Conservation (phyloP, 2,329 filamentous ascomycete species). For the Xylaria sp. region DNA sequence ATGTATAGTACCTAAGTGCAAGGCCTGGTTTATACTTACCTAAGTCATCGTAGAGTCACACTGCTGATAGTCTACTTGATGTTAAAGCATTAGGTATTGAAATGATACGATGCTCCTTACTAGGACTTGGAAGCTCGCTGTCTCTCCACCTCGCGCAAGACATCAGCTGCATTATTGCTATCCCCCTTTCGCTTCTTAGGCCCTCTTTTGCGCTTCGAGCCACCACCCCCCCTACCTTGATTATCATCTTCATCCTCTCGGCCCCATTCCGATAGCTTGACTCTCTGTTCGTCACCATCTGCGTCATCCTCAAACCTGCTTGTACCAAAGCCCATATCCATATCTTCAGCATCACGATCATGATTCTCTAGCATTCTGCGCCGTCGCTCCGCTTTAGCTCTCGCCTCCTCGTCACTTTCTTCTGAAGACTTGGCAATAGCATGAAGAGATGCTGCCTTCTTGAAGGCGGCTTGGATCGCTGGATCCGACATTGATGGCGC, state of each 20-base stretch:
- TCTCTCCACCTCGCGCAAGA: conserved; percentile 79
- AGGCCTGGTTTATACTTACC: background rate
- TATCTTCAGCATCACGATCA: conserved; percentile 85
- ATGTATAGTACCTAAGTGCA: background rate
- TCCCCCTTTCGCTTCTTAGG: conserved; percentile 82
- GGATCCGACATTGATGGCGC: conserved; percentile 74
- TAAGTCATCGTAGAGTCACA: background rate
- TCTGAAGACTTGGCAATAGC: conserved; percentile 55
- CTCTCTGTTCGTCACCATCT: conserved; percentile 73
- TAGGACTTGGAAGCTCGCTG: conserved; percentile 54
- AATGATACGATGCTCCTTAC: conserved; percentile 30
- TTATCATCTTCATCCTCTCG: conserved; percentile 60
- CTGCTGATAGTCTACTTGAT: too few relatives aligned
- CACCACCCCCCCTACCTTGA: conserved; percentile 55
- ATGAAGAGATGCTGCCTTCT: conserved; percentile 78
- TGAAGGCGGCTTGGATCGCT: conserved; percentile 82
- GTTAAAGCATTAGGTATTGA: background rate
- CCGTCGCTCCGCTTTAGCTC: conserved; percentile 72
- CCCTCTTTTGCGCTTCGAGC: conserved; percentile 73
- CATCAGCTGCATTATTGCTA: conserved; percentile 80
- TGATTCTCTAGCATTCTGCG: conserved; percentile 78
- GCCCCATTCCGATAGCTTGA: conserved; percentile 76
- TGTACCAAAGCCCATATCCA: conserved; percentile 94
- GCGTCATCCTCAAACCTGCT: conserved; percentile 89
- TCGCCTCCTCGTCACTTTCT: conserved; percentile 56